These are phyloP conservation scores for Abrus precatorius DNA, from an alignment of 306 rosid genomes.

Conservation along the genomic window DNA sequence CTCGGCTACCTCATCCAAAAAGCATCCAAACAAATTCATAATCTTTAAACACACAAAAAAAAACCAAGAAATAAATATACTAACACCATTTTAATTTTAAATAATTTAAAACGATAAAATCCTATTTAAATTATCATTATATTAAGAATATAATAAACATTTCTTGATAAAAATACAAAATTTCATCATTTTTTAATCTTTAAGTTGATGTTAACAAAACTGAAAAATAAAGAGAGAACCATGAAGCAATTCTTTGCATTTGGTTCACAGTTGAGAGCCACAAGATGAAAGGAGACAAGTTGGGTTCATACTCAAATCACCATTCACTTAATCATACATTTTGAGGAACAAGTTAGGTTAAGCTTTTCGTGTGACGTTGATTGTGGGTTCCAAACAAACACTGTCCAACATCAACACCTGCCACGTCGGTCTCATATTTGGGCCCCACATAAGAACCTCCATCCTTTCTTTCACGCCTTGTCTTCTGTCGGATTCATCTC, in stretches of 20 bases:
- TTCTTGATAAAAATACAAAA: too few species aligned
- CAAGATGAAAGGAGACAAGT: not conserved
- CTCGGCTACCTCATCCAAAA: not conserved
- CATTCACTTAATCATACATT: not conserved
- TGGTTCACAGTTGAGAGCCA: not conserved
- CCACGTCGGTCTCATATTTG: constrained; percentile 4
- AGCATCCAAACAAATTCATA: not conserved
- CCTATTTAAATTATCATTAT: too few species aligned
- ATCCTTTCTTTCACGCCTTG: not conserved
- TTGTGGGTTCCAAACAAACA: not conserved
- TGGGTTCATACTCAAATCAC: not conserved
- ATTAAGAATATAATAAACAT: too few species aligned
- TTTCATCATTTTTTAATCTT: too few species aligned
- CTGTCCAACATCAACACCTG: constrained; percentile 1
- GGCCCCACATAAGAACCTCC: constrained; percentile 2
- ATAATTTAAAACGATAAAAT: too few species aligned
- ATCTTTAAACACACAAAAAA: not conserved
- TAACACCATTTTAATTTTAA: too few species aligned
- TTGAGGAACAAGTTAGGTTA: not conserved
- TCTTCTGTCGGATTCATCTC: not conserved
- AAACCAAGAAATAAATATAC: too few species aligned
- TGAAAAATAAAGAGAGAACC: not conserved
- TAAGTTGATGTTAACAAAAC: too few species aligned
- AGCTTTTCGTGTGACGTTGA: constrained; percentile 4
- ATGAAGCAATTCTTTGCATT: not conserved